Percentiles rank a stretch among this genome's conserved stretches.
Evolutionary conservation across 176 grass and related monocot species (phyloP).

Genomic region (Tillandsia leiboldiana): DNA sequence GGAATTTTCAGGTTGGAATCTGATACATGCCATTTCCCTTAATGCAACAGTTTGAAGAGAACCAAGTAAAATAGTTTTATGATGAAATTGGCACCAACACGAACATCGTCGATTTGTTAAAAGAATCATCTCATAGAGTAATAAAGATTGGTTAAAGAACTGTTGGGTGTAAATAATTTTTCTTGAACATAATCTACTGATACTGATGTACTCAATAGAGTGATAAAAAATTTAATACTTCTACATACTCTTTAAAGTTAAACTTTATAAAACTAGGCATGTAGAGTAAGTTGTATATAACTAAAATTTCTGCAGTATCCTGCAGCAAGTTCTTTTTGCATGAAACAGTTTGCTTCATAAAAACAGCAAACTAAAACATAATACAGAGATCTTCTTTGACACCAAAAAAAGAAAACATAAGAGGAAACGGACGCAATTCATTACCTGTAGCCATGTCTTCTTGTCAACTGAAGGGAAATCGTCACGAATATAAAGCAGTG

Average conservation of each 20-base stretch:
- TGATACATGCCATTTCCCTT: no score
- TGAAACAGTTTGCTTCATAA: not conserved
- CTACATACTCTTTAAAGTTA: not conserved
- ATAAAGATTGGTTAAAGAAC: no score
- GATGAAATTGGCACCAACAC: no score
- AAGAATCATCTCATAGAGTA: no score
- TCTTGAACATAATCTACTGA: no score
- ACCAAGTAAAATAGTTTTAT: no score
- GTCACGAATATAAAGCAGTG: conserved; percentile 82
- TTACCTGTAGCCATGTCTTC: conserved; percentile 76
- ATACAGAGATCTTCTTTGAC: not conserved
- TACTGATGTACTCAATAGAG: no score
- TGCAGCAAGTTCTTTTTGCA: not conserved
- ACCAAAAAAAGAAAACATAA: not conserved
- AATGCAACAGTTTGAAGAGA: no score
- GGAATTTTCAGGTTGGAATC: no score
- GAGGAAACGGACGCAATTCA: not conserved
- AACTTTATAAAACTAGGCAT: not conserved
- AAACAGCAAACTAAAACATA: not conserved
- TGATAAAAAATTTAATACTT: no score
- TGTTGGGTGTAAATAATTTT: no score
- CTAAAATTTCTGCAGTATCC: not conserved
- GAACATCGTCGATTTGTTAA: no score
- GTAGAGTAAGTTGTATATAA: not conserved
- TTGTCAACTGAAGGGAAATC: conserved; percentile 63